Conservation (phyloP, 2,329 filamentous ascomycete species). For the Colletotrichum plurivorum region DNA sequence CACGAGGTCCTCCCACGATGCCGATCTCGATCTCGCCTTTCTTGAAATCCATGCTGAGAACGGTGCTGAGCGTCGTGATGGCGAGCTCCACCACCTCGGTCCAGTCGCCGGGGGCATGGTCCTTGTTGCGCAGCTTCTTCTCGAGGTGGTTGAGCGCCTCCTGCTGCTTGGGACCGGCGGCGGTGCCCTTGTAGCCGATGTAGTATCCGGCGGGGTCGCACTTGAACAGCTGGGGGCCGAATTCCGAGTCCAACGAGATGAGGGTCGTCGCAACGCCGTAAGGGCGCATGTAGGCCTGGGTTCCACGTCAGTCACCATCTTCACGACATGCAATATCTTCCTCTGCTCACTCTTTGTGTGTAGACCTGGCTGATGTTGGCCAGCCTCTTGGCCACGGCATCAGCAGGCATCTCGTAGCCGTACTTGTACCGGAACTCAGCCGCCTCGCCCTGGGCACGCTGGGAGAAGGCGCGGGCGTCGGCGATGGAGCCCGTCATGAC, state of each 20-base stretch:
- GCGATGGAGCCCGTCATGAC: conserved; percentile 99
- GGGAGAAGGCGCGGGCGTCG: conserved; percentile 93
- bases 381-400: conserved; percentile 94
- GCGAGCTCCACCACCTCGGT: conserved; percentile 98
- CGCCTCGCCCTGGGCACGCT: conserved; percentile 93
- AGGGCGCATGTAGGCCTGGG: conserved; percentile 93
- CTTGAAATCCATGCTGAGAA: conserved; percentile 99
- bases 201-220: conserved; percentile 99
- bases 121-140: conserved; percentile 99
- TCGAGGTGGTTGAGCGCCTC: conserved; percentile 98
- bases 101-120: conserved; percentile 91
- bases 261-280: conserved; percentile 96
- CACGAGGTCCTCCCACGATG: conserved; percentile 89
- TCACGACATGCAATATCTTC: neutral
- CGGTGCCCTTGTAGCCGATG: conserved; percentile 97
- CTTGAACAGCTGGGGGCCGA: conserved; percentile 96
- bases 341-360: conserved; percentile 84
- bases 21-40: conserved; percentile 99
- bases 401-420: conserved; percentile 99
- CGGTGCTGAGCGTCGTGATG: conserved; percentile 94
- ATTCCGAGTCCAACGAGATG: conserved; percentile 93
- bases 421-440: conserved; percentile 99
- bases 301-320: conserved; percentile 42
- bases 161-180: conserved; percentile 97
- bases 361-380: conserved; percentile 99